phyloP scores from a whole-genome alignment of 495 filamentous ascomycete species.

The Saxophila tyrrhenica region DNA sequence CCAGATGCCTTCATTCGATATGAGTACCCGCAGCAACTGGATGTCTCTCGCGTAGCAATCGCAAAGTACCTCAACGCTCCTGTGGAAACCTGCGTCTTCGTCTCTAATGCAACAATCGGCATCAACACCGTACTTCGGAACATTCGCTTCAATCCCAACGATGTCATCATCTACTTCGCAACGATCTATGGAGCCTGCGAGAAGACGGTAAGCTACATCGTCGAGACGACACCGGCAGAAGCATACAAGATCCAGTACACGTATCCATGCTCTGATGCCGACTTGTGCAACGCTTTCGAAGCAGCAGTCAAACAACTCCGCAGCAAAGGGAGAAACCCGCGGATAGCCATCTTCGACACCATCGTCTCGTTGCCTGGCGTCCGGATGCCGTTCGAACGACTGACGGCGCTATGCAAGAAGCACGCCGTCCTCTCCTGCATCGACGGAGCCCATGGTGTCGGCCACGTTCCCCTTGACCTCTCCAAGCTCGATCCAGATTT shows the following conservation, averaged over 20 bases:
- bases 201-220: constrained; percentile 55
- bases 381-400: constrained; percentile 61
- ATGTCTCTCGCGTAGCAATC: constrained; percentile 50
- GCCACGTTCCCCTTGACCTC: constrained; percentile 62
- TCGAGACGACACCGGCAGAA: constrained; percentile 43
- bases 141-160: constrained; percentile 38
- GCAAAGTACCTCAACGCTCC: constrained; percentile 53
- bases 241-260: constrained; percentile 33
- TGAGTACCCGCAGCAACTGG: constrained; percentile 44
- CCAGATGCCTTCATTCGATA: constrained; percentile 68
- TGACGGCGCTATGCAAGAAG: constrained; percentile 52
- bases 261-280: constrained; percentile 52
- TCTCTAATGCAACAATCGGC: constrained; percentile 71
- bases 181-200: constrained; percentile 70
- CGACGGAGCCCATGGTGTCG: constrained; percentile 77
- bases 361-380: constrained; percentile 66
- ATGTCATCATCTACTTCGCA: constrained; percentile 44
- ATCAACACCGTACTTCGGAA: constrained; percentile 71
- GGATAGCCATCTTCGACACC: constrained; percentile 66
- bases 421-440: constrained; percentile 52
- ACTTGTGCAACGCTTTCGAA: constrained; percentile 42
- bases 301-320: constrained; percentile 31
- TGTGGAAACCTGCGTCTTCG: constrained; percentile 55
- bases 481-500: constrained; percentile 61
- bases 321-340: constrained; percentile 22